A percentile compares a stretch with the other conserved stretches of the same genome.
These are phyloP conservation scores for Pseudocercospora pini-densiflorae DNA, from an alignment of 2,329 filamentous ascomycete genomes.

Conservation along the genomic window DNA sequence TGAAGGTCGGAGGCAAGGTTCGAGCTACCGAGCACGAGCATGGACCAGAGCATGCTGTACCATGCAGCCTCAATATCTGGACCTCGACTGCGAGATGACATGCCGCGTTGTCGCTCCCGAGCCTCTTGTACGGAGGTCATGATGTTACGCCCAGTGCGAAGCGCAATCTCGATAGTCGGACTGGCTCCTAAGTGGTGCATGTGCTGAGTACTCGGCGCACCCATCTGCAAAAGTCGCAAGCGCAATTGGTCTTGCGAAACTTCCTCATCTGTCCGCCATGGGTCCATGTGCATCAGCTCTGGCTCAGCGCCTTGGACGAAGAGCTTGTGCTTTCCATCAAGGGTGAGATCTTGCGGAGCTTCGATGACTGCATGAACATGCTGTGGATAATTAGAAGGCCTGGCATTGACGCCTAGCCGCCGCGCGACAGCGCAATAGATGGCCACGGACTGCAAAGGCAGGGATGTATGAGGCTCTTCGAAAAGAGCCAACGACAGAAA, in stretches of 20 bases:
- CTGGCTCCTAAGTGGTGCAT: constrained; percentile 67
- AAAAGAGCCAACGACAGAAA: constrained; percentile 82
- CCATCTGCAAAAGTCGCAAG: constrained; percentile 57
- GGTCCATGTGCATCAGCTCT: constrained; percentile 73
- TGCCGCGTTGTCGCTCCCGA: constrained; percentile 36
- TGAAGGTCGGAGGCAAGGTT: constrained; percentile 33
- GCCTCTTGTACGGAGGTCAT: constrained; percentile 68
- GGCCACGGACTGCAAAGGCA: constrained; percentile 83
- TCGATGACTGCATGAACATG: constrained; percentile 82
- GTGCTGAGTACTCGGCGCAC: constrained; percentile 46
- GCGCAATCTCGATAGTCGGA: constrained; percentile 67
- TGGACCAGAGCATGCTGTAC: constrained; percentile 76
- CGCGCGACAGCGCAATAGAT: constrained; percentile 84
- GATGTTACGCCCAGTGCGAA: constrained; percentile 81
- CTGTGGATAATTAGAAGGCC: constrained; percentile 79
- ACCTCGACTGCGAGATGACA: background rate
- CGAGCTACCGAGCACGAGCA: constrained; percentile 47
- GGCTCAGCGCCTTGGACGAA: constrained; percentile 32
- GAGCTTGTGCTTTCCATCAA: constrained; percentile 43
- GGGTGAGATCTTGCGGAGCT: constrained; percentile 53
- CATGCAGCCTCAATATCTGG: constrained; percentile 63
- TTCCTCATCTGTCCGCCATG: constrained; percentile 73
- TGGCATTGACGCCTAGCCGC: constrained; percentile 74
- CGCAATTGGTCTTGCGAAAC: constrained; percentile 64
- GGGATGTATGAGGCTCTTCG: constrained; percentile 72